phyloP scores from a whole-genome alignment of 2,329 filamentous ascomycete species.

The Fusarium anguioides region DNA sequence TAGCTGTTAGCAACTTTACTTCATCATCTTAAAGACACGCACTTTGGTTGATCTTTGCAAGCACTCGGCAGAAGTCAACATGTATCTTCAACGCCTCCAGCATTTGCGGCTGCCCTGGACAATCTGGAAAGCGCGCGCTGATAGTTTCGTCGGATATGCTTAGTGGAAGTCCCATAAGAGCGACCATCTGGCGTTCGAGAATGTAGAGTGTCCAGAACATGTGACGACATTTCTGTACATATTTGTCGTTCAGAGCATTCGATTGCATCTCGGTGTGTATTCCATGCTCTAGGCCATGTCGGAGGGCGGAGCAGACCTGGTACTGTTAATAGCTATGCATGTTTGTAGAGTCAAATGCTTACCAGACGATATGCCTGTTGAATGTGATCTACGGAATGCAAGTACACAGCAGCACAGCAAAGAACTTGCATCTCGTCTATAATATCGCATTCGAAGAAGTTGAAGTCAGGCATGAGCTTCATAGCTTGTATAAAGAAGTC shows the following conservation, averaged over 20 bases:
- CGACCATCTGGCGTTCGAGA: slow-evolving; percentile 32
- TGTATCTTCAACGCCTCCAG: slow-evolving; percentile 28
- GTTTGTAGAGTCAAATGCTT: accelerated
- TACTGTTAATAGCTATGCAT: neutral
- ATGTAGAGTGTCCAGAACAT: slow-evolving; percentile 38
- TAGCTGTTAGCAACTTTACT: neutral
- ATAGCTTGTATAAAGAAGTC: slow-evolving; percentile 37
- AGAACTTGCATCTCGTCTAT: slow-evolving; percentile 36
- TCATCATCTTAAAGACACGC: neutral
- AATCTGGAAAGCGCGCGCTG: slow-evolving; percentile 26
- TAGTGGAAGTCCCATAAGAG: slow-evolving; percentile 33
- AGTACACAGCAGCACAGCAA: slow-evolving; percentile 31
- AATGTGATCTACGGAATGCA: slow-evolving; percentile 24
- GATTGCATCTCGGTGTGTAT: slow-evolving; percentile 40
- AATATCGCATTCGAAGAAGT: slow-evolving; percentile 23
- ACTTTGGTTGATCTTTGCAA: slow-evolving; percentile 40
- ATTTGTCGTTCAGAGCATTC: slow-evolving; percentile 8
- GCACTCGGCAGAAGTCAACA: slow-evolving; percentile 22
- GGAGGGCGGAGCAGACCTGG: slow-evolving; percentile 31
- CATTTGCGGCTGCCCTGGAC: slow-evolving; percentile 15
- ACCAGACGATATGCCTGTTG: slow-evolving; percentile 28
- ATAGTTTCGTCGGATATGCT: slow-evolving; percentile 33
- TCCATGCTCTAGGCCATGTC: slow-evolving; percentile 18
- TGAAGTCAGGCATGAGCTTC: slow-evolving; percentile 38
- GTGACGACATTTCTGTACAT: slow-evolving; percentile 25